Evolutionary conservation across 306 rosid genomes (phyloP).

Genomic region (Cucumis hystrix): DNA sequence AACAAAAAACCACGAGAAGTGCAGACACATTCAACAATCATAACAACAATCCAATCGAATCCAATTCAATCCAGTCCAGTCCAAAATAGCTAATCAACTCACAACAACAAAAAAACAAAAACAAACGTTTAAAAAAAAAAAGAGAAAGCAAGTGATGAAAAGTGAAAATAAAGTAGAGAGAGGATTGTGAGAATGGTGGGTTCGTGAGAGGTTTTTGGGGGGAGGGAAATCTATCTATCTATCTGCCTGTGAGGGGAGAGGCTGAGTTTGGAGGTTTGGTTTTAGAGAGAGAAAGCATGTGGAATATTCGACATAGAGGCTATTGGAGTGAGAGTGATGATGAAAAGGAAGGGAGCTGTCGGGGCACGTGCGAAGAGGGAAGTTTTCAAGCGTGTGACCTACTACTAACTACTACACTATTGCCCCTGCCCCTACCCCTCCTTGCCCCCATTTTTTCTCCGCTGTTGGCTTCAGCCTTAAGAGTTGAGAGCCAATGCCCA

Average conservation of each 20-base stretch:
- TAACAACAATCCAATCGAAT: background rate
- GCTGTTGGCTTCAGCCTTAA: too few species aligned
- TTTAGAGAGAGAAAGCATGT: background rate
- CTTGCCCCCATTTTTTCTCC: background rate
- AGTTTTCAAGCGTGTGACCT: slow-evolving; percentile 2
- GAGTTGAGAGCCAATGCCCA: background rate
- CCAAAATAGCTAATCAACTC: background rate
- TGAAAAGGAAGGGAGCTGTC: background rate
- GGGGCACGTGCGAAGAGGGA: background rate
- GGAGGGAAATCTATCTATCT: background rate
- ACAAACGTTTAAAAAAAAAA: background rate
- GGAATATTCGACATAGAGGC: slow-evolving; percentile 8
- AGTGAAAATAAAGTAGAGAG: background rate
- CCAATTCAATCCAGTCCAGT: background rate
- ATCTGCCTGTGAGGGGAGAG: background rate
- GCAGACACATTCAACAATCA: background rate
- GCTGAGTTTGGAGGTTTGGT: background rate
- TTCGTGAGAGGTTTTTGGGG: background rate
- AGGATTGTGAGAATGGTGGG: background rate
- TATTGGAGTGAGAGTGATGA: background rate
- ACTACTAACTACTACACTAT: background rate
- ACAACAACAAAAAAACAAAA: too few species aligned
- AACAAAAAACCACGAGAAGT: background rate
- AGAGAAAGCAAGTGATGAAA: background rate
- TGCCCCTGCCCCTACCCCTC: too few species aligned